These are phyloP conservation scores for Hypoxylon sp. DNA, from an alignment of 2,329 filamentous ascomycete species.

Conservation along the genomic window DNA sequence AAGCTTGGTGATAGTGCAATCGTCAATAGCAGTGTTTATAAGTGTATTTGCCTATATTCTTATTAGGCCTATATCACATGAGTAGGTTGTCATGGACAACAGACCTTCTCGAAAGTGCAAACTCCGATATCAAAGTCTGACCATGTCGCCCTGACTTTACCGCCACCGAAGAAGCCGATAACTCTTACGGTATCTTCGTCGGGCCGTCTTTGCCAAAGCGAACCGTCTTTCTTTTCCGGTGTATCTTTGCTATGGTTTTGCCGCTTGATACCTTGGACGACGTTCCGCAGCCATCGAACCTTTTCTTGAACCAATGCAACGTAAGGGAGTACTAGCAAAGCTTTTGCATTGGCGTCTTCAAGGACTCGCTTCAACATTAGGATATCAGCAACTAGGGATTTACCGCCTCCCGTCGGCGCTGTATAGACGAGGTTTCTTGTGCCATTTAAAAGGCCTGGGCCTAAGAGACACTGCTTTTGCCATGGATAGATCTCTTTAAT, in stretches of 20 bases:
- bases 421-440: slow-evolving; percentile 82
- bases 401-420: slow-evolving; percentile 83
- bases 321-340: slow-evolving; percentile 81
- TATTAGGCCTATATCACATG: slow-evolving; percentile 40
- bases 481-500: slow-evolving; percentile 82
- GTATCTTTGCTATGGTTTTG: slow-evolving; percentile 54
- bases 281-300: slow-evolving; percentile 77
- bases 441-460: slow-evolving; percentile 75
- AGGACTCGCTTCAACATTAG: slow-evolving; percentile 80
- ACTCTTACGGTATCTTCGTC: slow-evolving; percentile 74
- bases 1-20: slow-evolving; percentile 75
- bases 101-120: slow-evolving; percentile 83
- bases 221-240: slow-evolving; percentile 55
- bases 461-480: slow-evolving; percentile 81
- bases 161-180: slow-evolving; percentile 82
- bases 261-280: slow-evolving; percentile 72
- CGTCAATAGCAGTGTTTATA: slow-evolving; percentile 80
- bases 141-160: slow-evolving; percentile 76
- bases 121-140: slow-evolving; percentile 82
- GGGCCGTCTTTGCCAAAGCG: slow-evolving; percentile 68
- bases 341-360: slow-evolving; percentile 74
- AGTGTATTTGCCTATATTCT: slow-evolving; percentile 76
- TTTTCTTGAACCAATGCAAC: slow-evolving; percentile 87
- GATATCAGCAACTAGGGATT: slow-evolving; percentile 81
- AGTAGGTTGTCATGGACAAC: slow-evolving; percentile 33